Evolutionary conservation across 73 alveolate species (phyloP), one percentile per base, ranked within the genome.

Genomic region (Symbiodinium natans): DNA sequence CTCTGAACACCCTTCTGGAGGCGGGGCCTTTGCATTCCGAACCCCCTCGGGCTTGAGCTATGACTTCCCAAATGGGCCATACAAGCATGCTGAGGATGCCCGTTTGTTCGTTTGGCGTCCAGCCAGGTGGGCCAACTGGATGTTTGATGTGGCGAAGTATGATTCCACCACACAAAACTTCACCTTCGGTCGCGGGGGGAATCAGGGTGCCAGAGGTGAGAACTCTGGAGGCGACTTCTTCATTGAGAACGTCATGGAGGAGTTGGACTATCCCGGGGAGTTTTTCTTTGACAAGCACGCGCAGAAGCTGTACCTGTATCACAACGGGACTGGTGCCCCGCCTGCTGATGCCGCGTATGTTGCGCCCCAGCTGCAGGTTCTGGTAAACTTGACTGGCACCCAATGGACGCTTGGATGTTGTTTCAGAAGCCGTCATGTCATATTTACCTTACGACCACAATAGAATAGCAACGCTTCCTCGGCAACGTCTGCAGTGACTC

Each of bases 81-180:
- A 92, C 68, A 59, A 75, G 59, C 82, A 92, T 8, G 92, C 75
- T 0, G 95, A 89, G 86, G 95, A 89, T 63, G 95, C 95, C 2
- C 42, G 86, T 1, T 43, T 92, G 43, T 74, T 74, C 42, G 98
- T 74, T 27, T 92, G 98, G 98, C 75, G 98, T 4, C 92, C 89
- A 21, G 90, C 82, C n/a, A 52, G 98, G 54, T 92, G 98, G 98
- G 90, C 92, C 59, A 92, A 92, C 82, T 92, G 98, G 98, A 92
- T 92, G 92, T 92, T 92, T 34, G 98, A 92, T 17, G 92, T 92
- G 63, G 90, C 98, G 7, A 33, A 75, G 42, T 92, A 92, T 63
- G 82, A 92, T 41, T 9, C n/a, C 59, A 33, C 34, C 2, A 74
- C 59, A 21, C 40, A 43, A 41, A 92, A 92, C 59, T 92, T 92